Evolutionary conservation across 83 land plant species (phyloP), one percentile per base, ranked within the genome.

Genomic region (Picea abies): DNA sequence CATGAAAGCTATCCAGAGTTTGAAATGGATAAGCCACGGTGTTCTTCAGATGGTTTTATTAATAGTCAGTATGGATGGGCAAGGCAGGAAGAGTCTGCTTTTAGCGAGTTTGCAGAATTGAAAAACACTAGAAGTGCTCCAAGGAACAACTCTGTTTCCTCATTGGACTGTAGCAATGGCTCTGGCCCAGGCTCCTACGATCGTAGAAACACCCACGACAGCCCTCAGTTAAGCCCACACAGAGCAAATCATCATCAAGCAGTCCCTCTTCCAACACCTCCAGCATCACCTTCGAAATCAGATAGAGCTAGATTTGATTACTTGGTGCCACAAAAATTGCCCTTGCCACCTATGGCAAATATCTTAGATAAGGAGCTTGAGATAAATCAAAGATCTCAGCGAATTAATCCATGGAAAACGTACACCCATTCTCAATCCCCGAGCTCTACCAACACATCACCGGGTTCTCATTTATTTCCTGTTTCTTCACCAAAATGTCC

Each of bases 191-290:
- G 80, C 37, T 78, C 20, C 20, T 25, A 63, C 58, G 80, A 78
- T 78, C 29, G 14, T 11, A 56, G 25, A 78, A 78, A 25, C n/a
- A 25, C 8, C 58, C 2, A 25, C 60, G 63, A 56, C 32, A 78
- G 80, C 63, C 63, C 80, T 26, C 80, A 56, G 19, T 60, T 78
- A 56, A 78, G 80, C 23, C 80, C 80, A 52, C 80, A 56, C 11
- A 15, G 47, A 10, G 4, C 63, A 60, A 78, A 14, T 78, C 16
- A 25, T 78, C 32, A 56, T 56, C 39, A 60, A 78, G 80, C 62
- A 12, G 29, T 52, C 63, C 80, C 63, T 22, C 80, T 78, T 78
- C 80, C 80, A 25, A 78, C 63, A 32, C 80, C 80, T 78, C 80
- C 80, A 56, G 47, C 80, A 17, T 78, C 80, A 60, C 80, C 80